Base-by-base conservation (phyloP, 163 green algal genomes). In the Scenedesmus sp. region DNA sequence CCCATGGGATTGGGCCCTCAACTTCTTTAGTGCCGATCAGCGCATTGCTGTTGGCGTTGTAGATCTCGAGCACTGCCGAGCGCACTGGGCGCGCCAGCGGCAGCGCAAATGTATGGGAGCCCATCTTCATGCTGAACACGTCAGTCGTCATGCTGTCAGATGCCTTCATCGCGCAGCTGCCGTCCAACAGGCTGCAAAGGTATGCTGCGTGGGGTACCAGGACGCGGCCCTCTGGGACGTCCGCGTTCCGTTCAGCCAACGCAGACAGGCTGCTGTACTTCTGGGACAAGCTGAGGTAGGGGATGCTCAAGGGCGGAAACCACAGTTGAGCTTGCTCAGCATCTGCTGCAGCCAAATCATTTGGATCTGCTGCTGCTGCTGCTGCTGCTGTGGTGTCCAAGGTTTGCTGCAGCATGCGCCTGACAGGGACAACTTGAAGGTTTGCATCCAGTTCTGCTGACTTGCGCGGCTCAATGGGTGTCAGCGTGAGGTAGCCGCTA, bases 341-440 rank as follows among this genome's bases (percentile, higher is more conserved):
- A 12, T 82, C 84, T 7, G 84, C 65, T 10, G 84, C 84, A 24
- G 65, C 35, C 3, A 18, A 10, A 37, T 44, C 82, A 33, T 72
- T 5, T 4, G 82, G 51, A 6, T 53, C 61, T 44, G 61, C 56
- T 35, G 59, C 59, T 44, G 35, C 44, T 35, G 37, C 42, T 49
- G 40, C 20, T 40, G 26, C 42, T 35, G 24, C 7, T 33, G 59
- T 72, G 22, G 59, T 72, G 59, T 72, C 59, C 59, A 72, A 18
- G 20, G 59, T 72, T 72, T 85, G 37, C 40, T 85, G 80, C 44
- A 85, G 80, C 80, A 85, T 35, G 59, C 80, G 80, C 24, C 80
- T 53, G 44, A 18, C 35, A 44, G 26, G 44, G 12, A 24, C 72
- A 26, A 26, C 44, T 35, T 72, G 44, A 26, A 70, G 44, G 9